Base-by-base conservation (phyloP, 345 rosid species). In the Citrus cavaleriei region DNA sequence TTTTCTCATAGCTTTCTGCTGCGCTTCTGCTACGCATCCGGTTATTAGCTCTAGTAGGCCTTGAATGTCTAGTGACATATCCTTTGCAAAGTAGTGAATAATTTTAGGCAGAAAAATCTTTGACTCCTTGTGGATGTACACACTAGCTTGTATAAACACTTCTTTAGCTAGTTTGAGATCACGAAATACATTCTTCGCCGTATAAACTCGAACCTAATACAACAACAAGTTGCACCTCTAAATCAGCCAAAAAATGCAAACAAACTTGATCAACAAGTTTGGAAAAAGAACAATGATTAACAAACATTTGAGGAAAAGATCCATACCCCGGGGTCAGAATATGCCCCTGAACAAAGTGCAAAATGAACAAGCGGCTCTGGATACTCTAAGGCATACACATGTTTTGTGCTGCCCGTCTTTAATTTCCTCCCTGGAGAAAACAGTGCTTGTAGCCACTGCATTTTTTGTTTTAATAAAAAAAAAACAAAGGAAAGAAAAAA, bases 301-400 rank as follows among this genome's bases (percentile, higher is more conserved):
- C 59, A 46, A 30, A 7, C 34, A 77, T 68, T 73, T 25, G 18
- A 40, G 22, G 54, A 35, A 58, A 75, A 70, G 51, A 34, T 22
- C 24, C 86, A 54, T 90, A 92, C 97, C 88, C 68, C 83, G 8
- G 97, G 97, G 79, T 91, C 98, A 19, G 93, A 91, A 80, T 85
- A 87, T 25, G 93, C 81, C 30, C 97, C 98, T 6, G 89, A 90
- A 81, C 91, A 90, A 5, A 94, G 91, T 12, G 94, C 91, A 81
- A 94, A 94, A 84, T 92, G 97, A 79, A 92, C 95, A 58, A 91
- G 92, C 1, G 94, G 93, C 81, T 94, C 97, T 1, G 93, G 90
- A 77, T 91, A 94, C 35, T 94, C 97, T 70, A 94, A 81, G 8
- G 97, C 93, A 77, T 91, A 94, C 37, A 70, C 78, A 83, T 94